These are phyloP conservation scores for Bromus sterilis DNA, from an alignment of 176 grass and related monocot genomes.

Conservation along the genomic window DNA sequence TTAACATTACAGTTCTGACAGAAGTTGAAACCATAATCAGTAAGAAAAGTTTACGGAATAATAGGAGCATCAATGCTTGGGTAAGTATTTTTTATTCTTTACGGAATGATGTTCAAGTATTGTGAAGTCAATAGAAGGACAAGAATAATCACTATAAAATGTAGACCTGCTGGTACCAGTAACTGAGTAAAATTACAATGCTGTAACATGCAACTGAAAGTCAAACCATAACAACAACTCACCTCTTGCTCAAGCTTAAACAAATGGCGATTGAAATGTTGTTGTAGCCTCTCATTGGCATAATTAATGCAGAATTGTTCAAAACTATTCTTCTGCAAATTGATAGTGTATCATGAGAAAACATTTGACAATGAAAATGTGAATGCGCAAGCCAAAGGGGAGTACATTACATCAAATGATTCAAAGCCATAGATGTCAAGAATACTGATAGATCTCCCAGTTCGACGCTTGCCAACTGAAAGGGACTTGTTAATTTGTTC, in stretches of 20 bases:
- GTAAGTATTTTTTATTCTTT: not conserved
- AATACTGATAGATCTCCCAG: conserved; percentile 95
- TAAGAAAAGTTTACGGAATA: not conserved
- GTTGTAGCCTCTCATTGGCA: conserved; percentile 95
- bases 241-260: conserved; percentile 99
- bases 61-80: not conserved
- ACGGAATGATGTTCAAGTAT: not conserved
- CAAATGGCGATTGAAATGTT: conserved; percentile 98
- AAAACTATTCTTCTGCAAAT: conserved; percentile 84
- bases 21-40: not conserved
- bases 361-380: conserved; percentile 14
- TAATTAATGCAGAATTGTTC: conserved; percentile 99
- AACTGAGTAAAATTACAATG: not conserved
- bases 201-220: not conserved
- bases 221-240: conserved; percentile 10
- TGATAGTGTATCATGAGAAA: conserved; percentile 19
- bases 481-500: conserved; percentile 99
- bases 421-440: conserved; percentile 99
- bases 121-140: not conserved
- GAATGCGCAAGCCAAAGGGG: not conserved
- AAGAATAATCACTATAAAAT: not conserved
- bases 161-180: not conserved
- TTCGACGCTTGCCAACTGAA: conserved; percentile 72
- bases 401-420: conserved; percentile 80
- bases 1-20: not conserved